A percentile compares a stretch with the other conserved stretches of the same genome.
Evolutionary conservation across 371 early-diverging fungal genomes (phyloP).

Genomic region (Circinella minor): DNA sequence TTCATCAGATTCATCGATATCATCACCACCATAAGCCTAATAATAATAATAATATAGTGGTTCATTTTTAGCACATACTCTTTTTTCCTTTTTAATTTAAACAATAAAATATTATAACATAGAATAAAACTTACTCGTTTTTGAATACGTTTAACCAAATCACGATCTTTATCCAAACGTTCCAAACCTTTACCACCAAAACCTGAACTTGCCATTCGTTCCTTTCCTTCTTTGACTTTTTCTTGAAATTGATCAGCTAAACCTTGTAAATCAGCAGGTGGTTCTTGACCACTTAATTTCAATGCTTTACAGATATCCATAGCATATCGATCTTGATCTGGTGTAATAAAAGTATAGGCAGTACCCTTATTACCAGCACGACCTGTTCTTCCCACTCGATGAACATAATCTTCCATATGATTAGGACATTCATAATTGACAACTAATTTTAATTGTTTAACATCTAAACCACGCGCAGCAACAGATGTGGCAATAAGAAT

Average conservation of each 20-base stretch:
- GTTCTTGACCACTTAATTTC: slow-evolving; percentile 70
- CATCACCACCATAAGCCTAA: slow-evolving; percentile 76
- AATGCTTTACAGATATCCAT: slow-evolving; percentile 94
- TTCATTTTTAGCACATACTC: neutral
- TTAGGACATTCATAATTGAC: slow-evolving; percentile 99
- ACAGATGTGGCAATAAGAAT: slow-evolving; percentile 99
- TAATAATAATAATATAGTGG: neutral
- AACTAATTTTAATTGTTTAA: slow-evolving; percentile 94
- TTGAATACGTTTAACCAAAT: slow-evolving; percentile 88
- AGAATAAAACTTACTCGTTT: slow-evolving; percentile 61
- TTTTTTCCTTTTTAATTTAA: too few relatives aligned
- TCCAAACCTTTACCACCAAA: slow-evolving; percentile 98
- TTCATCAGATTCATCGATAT: slow-evolving; percentile 73
- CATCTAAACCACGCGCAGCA: slow-evolving; percentile 99
- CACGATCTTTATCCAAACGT: slow-evolving; percentile 91
- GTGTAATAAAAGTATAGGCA: slow-evolving; percentile 95
- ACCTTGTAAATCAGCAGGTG: slow-evolving; percentile 80
- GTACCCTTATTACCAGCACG: slow-evolving; percentile 97
- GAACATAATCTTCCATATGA: slow-evolving; percentile 98
- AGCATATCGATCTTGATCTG: slow-evolving; percentile 93
- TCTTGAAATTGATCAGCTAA: slow-evolving; percentile 84
- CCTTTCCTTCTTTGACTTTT: slow-evolving; percentile 91
- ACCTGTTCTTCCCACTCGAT: slow-evolving; percentile 99
- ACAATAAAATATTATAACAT: neutral
- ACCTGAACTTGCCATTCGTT: slow-evolving; percentile 81